Percentiles rank a stretch among this genome's conserved stretches.
Conservation (phyloP, 2,329 filamentous ascomycete genomes). For the Leptosphaerulina australis region DNA sequence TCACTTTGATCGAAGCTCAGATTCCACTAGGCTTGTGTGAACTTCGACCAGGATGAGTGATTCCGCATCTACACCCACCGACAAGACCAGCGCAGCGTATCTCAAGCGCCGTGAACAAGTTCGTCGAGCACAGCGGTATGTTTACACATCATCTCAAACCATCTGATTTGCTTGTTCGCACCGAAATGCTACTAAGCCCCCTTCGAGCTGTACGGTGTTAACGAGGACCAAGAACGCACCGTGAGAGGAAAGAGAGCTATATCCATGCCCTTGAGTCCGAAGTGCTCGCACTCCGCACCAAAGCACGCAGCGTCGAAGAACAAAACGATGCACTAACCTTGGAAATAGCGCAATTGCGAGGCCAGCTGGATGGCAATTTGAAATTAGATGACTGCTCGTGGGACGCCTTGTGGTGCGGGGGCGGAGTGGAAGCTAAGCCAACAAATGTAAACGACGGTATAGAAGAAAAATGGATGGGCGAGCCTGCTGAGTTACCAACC, state of each 20-base stretch:
- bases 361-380: not conserved
- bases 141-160: not conserved
- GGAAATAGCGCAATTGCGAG: not conserved
- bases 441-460: not conserved
- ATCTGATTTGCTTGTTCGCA: too few relatives aligned
- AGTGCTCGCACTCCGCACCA: conserved; percentile 31
- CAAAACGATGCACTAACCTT: conserved; percentile 1
- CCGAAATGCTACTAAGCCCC: not conserved
- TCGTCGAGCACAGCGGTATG: conserved; percentile 43
- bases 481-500: not conserved
- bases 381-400: too few relatives aligned
- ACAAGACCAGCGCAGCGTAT: conserved; percentile 18
- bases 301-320: conserved; percentile 19
- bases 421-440: not conserved
- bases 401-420: too few relatives aligned
- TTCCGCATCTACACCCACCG: not conserved
- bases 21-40: too few relatives aligned
- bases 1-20: too few relatives aligned
- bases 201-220: too few relatives aligned
- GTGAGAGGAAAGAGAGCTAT: conserved; percentile 36
- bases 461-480: not conserved
- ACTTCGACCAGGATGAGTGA: not conserved
- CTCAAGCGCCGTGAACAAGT: conserved; percentile 46
- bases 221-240: conserved; percentile 26
- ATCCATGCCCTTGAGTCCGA: conserved; percentile 33